phyloP scores from a whole-genome alignment of 2,329 filamentous ascomycete genomes.

The Ascocoryne sarcoides region DNA sequence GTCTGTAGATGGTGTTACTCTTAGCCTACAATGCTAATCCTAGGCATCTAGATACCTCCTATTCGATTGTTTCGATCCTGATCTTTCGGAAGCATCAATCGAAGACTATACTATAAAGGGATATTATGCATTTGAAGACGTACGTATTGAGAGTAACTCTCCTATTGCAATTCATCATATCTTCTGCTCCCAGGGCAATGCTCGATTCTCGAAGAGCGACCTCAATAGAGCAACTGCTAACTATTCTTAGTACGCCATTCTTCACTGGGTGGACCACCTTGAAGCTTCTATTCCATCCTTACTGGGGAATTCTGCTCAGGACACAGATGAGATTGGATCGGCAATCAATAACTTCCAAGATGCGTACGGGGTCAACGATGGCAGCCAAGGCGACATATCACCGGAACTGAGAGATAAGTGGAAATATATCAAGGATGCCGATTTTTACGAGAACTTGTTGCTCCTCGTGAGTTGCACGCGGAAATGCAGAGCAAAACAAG shows the following conservation, averaged over 20 bases:
- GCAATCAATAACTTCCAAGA: conserved; percentile 5
- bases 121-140: conserved; percentile 24
- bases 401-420: conserved; percentile 2
- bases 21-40: no score
- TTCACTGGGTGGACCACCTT: conserved; percentile 24
- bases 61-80: conserved; percentile 18
- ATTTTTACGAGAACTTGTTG: conserved; percentile 8
- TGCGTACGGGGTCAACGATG: conserved; percentile 1
- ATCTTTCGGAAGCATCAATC: conserved; percentile 4
- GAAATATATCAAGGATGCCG: neutral
- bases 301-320: neutral
- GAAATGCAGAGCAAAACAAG: conserved; percentile 4
- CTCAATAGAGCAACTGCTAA: no score
- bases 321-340: conserved; percentile 1
- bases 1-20: no score
- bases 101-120: conserved; percentile 9
- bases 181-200: no score
- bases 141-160: no score
- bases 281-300: conserved; percentile 5
- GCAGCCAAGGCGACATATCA: neutral
- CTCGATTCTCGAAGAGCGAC: no score
- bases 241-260: conserved; percentile 26
- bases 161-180: no score
- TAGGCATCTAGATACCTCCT: no score
- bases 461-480: conserved; percentile 5